A percentile compares a stretch with the other conserved stretches of the same genome.
These are phyloP conservation scores for Pichia membranifaciens DNA, from an alignment of 805 yeast species.

Conservation along the genomic window DNA sequence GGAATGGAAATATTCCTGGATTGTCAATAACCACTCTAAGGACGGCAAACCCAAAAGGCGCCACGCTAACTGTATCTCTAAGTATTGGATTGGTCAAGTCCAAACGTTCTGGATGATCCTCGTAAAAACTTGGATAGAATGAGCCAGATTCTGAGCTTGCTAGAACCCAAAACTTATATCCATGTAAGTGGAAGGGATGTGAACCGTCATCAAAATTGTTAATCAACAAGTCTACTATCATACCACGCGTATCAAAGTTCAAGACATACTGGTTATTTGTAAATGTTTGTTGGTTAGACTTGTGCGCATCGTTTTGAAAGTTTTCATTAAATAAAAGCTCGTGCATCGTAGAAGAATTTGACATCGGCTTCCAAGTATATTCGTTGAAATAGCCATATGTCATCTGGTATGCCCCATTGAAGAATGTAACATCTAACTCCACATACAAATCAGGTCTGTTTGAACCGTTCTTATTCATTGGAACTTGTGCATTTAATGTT, in stretches of 20 bases:
- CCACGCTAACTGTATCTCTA: conserved; percentile 70
- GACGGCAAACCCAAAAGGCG: conserved; percentile 73
- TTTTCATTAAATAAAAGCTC: conserved; percentile 61
- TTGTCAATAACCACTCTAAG: conserved; percentile 79
- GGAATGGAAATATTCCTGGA: conserved; percentile 96
- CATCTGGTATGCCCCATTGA: conserved; percentile 12
- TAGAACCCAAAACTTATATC: conserved; percentile 74
- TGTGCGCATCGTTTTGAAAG: conserved; percentile 49
- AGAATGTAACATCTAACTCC: conserved; percentile 15
- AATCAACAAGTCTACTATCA: conserved; percentile 63
- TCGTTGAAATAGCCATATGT: conserved; percentile 18
- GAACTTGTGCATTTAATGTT: conserved; percentile 14
- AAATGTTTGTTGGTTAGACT: conserved; percentile 35
- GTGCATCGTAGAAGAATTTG: conserved; percentile 72
- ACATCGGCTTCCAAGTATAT: conserved; percentile 37
- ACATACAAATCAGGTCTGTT: conserved; percentile 13
- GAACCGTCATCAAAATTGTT: conserved; percentile 81
- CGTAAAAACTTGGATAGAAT: conserved; percentile 43
- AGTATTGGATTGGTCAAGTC: conserved; percentile 34
- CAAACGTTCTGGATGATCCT: conserved; percentile 21
- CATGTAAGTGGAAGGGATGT: conserved; percentile 94
- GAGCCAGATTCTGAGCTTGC: conserved; percentile 43
- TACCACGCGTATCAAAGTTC: conserved; percentile 64
- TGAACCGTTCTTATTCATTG: conserved; percentile 14
- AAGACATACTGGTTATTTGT: conserved; percentile 46